Evolutionary conservation across 1,284 basidiomycete species (phyloP).

Genomic region (Agaricales sp.): DNA sequence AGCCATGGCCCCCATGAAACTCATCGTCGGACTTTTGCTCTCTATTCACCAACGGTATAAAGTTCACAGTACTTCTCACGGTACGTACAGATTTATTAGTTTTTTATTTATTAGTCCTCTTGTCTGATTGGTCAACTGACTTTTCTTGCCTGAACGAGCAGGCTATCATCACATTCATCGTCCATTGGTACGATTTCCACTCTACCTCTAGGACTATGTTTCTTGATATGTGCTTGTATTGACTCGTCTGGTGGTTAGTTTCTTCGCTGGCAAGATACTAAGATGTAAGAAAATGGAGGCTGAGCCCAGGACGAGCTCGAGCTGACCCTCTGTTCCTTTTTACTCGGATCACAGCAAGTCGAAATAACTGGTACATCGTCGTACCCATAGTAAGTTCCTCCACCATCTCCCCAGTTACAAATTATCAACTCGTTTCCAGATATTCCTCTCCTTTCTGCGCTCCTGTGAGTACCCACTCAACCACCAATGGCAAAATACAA

Average conservation of each 20-base stretch:
- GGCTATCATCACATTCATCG: neutral
- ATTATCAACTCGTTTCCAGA: neutral
- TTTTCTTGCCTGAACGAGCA: too few relatives aligned
- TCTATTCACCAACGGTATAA: too few relatives aligned
- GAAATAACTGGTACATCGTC: constrained; percentile 24
- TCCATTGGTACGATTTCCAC: neutral
- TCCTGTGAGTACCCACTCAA: too few relatives aligned
- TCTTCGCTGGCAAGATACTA: neutral
- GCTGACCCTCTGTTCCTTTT: constrained; percentile 11
- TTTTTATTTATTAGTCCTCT: too few relatives aligned
- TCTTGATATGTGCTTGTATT: neutral
- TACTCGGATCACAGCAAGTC: constrained; percentile 25
- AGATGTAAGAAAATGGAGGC: neutral
- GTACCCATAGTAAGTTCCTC: constrained; percentile 25
- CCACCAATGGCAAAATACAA: too few relatives aligned
- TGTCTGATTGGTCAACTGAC: too few relatives aligned
- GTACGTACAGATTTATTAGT: too few relatives aligned
- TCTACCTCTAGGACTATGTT: too few relatives aligned
- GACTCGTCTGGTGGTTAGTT: neutral
- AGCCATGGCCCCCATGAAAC: too few relatives aligned
- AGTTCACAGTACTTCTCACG: neutral
- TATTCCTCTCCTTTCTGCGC: neutral
- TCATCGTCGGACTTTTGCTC: too few relatives aligned
- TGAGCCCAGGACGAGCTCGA: constrained; percentile 12
- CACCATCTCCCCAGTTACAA: neutral